These are phyloP conservation scores for Astragalus membranaceus DNA, from an alignment of 306 rosid genomes.

Conservation along the genomic window DNA sequence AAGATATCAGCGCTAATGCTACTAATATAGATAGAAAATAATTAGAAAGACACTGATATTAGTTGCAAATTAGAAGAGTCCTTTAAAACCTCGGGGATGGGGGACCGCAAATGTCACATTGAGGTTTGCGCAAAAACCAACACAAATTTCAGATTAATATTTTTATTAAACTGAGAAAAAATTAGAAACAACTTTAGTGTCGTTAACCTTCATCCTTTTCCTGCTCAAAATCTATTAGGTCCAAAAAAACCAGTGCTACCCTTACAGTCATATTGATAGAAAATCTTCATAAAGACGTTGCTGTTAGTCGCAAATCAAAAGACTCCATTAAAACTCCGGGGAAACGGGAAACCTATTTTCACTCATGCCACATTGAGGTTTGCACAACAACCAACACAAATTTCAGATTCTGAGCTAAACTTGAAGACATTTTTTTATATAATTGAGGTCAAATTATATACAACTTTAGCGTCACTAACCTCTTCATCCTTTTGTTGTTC, in stretches of 20 bases:
- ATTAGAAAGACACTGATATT: neutral
- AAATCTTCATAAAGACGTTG: neutral
- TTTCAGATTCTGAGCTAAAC: neutral
- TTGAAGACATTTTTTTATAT: neutral
- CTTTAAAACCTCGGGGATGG: neutral
- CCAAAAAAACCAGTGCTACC: neutral
- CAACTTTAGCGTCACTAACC: slow-evolving; percentile 35
- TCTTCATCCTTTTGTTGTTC: slow-evolving; percentile 62
- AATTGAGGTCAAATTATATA: neutral
- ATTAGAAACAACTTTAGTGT: too few species aligned
- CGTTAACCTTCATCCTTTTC: too few species aligned
- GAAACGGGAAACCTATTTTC: neutral
- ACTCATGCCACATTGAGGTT: neutral
- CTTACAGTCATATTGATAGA: neutral
- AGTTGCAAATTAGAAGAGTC: neutral
- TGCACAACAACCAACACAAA: neutral
- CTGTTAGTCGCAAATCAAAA: neutral
- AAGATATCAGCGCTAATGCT: neutral
- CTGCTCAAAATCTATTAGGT: too few species aligned
- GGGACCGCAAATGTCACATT: neutral
- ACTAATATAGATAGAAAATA: neutral
- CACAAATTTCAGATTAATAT: neutral
- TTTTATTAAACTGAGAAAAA: too few species aligned
- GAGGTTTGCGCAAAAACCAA: neutral
- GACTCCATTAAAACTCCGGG: neutral